Evolutionary conservation across 805 yeast genomes (phyloP).

Genomic region (Danielia reshetovae): DNA sequence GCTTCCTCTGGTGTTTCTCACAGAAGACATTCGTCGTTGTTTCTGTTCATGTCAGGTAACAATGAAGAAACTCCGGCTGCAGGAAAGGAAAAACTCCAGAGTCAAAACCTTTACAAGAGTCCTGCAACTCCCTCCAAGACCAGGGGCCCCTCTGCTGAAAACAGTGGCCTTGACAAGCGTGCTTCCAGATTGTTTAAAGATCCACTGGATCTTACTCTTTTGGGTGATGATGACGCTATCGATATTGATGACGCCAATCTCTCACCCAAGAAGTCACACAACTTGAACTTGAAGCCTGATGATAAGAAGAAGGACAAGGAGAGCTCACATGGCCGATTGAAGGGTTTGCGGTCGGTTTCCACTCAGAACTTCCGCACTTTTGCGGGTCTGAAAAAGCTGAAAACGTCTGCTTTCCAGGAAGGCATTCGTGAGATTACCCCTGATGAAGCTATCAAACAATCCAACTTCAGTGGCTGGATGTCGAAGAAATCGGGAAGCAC

Average conservation of each 20-base stretch:
- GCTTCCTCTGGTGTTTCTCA: constrained; percentile 36
- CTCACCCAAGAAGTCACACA: constrained; percentile 34
- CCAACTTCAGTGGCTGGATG: constrained; percentile 93
- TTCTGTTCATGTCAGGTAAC: constrained; percentile 44
- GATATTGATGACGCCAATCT: constrained; percentile 30
- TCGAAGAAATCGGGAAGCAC: constrained; percentile 77
- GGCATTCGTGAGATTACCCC: constrained; percentile 80
- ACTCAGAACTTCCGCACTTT: constrained; percentile 47
- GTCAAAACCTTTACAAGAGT: constrained; percentile 6
- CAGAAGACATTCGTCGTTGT: constrained; percentile 58
- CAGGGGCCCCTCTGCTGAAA: not conserved
- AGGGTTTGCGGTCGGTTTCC: constrained; percentile 51
- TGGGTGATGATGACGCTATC: constrained; percentile 17
- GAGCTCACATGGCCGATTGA: constrained; percentile 30
- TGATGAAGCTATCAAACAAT: constrained; percentile 68
- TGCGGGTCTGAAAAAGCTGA: constrained; percentile 50
- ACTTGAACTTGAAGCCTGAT: constrained; percentile 11
- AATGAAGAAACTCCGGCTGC: constrained; percentile 16
- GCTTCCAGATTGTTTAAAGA: constrained; percentile 8
- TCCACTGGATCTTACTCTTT: constrained; percentile 7
- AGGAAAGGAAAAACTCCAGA: constrained; percentile 8
- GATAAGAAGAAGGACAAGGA: constrained; percentile 35
- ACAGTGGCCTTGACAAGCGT: too few relatives aligned
- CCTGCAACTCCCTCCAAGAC: constrained; percentile 3
- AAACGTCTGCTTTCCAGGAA: constrained; percentile 80